Percentiles rank a stretch among this genome's conserved stretches.
phyloP scores from a whole-genome alignment of 768 basidiomycete species.

The Russula griseocarnosa region DNA sequence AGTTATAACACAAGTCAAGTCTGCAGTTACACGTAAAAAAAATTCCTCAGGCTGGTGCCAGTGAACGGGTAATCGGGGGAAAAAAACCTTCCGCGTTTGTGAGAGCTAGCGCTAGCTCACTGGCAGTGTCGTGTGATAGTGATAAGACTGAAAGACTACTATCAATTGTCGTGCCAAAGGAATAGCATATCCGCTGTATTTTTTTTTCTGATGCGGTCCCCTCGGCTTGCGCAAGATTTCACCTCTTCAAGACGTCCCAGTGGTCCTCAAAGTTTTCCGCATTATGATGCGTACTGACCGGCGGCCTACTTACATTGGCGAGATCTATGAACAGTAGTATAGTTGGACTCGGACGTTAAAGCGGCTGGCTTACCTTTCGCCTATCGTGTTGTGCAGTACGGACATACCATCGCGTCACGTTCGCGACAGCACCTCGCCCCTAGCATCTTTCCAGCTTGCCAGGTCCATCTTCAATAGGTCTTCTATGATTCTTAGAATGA shows the following conservation, averaged over 20 bases:
- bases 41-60: slow-evolving; percentile 33
- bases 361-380: slow-evolving; percentile 35
- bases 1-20: slow-evolving; percentile 39
- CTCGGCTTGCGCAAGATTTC: too few species aligned
- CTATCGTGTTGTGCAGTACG: slow-evolving; percentile 39
- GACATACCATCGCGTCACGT: slow-evolving; percentile 43
- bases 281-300: slow-evolving; percentile 27
- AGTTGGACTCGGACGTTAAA: slow-evolving; percentile 51
- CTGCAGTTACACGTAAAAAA: slow-evolving; percentile 43
- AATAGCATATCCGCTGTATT: too few species aligned
- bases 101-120: too few species aligned
- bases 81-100: background rate
- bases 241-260: too few species aligned
- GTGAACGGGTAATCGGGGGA: background rate
- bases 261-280: slow-evolving; percentile 41
- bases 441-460: slow-evolving; percentile 34
- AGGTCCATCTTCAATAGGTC: slow-evolving; percentile 47
- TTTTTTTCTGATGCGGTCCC: too few species aligned
- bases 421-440: slow-evolving; percentile 42
- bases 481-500: slow-evolving; percentile 42
- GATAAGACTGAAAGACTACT: too few species aligned
- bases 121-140: too few species aligned
- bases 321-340: too few species aligned
- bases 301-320: slow-evolving; percentile 35
- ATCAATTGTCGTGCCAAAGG: too few species aligned